Conservation (phyloP, 1,284 basidiomycete species). For the Ceratobasidium sp. region DNA sequence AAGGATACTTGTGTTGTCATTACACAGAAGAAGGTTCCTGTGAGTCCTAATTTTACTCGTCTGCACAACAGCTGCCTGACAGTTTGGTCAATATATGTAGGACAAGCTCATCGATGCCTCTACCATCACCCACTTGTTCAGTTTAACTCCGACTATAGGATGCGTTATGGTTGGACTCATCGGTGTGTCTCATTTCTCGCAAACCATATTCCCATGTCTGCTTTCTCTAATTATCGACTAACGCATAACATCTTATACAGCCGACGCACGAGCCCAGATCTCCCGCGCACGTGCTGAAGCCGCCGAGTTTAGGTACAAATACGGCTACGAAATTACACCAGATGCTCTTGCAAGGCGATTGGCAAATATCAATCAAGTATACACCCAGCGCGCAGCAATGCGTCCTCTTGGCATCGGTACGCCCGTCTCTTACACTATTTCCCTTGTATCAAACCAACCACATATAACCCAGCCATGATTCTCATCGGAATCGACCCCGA, state of each 20-base stretch:
- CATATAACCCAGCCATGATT: conserved; percentile 84
- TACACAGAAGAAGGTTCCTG: conserved; percentile 98
- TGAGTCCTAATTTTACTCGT: conserved; percentile 53
- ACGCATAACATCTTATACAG: too few species aligned
- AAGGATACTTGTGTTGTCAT: conserved; percentile 95
- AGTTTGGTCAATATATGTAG: conserved; percentile 61
- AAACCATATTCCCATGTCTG: too few species aligned
- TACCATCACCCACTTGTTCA: conserved; percentile 95
- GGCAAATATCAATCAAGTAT: conserved; percentile 99
- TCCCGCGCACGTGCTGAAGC: conserved; percentile 89
- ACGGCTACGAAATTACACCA: conserved; percentile 97
- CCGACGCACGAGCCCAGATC: conserved; percentile 94
- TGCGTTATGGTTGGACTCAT: conserved; percentile 97
- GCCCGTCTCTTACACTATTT: conserved; percentile 50
- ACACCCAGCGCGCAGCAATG: conserved; percentile 98
- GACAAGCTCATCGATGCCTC: conserved; percentile 97
- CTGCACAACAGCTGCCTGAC: neutral
- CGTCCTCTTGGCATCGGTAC: conserved; percentile 93
- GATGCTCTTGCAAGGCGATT: conserved; percentile 92
- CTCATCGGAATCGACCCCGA: conserved; percentile 93
- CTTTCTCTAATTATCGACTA: too few species aligned
- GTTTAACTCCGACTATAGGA: conserved; percentile 95
- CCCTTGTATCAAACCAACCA: neutral
- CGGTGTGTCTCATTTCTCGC: too few species aligned
- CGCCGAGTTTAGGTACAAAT: conserved; percentile 95